Evolutionary conservation across 768 basidiomycete genomes (phyloP), one percentile per base, ranked within the genome.

Genomic region (Amanita inopinata): DNA sequence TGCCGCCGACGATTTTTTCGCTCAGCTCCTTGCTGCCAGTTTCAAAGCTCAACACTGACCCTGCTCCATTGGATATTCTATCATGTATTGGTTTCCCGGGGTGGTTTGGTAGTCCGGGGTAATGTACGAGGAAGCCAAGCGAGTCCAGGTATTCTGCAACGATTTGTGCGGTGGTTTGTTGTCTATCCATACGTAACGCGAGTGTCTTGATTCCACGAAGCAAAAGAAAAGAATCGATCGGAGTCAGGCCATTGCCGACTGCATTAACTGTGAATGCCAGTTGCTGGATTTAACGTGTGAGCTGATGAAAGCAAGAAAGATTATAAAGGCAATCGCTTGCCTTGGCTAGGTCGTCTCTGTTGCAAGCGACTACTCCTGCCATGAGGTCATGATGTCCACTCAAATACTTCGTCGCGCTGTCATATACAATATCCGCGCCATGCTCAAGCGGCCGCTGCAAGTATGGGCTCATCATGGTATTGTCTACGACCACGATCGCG

Each of bases 391-490:
- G 96, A 56, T 99, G 96, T 5, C 96, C 96, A 45, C 87, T 91
- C 34, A 99, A 72, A 61, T 98, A 98, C 59, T 99, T 99, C 17
- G 96, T 98, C 7, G 82, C 96, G 46, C 90, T 93, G 61, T 99
- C 96, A 55, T 99, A 99, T 6, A 97, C 93, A 43, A 99, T 79
- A 58, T 99, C 96, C 36, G 89, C 89, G 11, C 94, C 96, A 43
- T 96, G 83, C 55, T 98, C 91, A 27, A 98, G 74, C 8, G 96
- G 96, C 45, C 93, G 69, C 57, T 94, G 92, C 5, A 98, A 70
- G 62, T 97, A 98, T 11, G 96, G 94, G 56, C 92, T 96, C 94
- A 98, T 97, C 96, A 98, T 98, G 47, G 96, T 98, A 58, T 99
- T 98, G 61, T 98, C 96, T 15, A 91, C 90, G 27, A 93, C 85